phyloP scores from a whole-genome alignment of 2,329 filamentous ascomycete genomes.

The Tolypocladium cylindrosporum region DNA sequence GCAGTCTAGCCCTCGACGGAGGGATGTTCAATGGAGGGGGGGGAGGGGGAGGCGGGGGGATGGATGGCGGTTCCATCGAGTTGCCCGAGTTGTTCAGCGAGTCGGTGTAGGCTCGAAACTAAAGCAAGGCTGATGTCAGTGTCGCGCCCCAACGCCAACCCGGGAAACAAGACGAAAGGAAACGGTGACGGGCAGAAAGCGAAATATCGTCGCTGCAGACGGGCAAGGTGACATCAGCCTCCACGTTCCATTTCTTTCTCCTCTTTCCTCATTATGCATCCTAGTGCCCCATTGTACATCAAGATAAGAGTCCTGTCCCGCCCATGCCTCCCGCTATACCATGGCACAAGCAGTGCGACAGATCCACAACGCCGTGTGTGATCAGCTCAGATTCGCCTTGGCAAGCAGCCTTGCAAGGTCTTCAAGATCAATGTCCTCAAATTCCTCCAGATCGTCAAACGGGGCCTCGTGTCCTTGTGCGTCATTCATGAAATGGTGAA shows the following conservation, averaged over 20 bases:
- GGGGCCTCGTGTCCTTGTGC: neutral
- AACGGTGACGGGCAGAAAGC: conserved; percentile 2
- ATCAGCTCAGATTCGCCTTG: conserved; percentile 1
- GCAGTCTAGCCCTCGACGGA: conserved; percentile 78
- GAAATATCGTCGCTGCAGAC: neutral
- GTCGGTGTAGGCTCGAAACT: conserved; percentile 53
- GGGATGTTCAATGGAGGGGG: conserved; percentile 74
- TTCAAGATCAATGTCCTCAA: conserved; percentile 17
- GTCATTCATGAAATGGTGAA: conserved; percentile 1
- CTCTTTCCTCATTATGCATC: neutral
- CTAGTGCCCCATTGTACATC: conserved; percentile 1
- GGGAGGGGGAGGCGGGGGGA: conserved; percentile 54
- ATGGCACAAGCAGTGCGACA: neutral
- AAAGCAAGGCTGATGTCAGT: conserved; percentile 8
- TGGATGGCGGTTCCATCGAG: conserved; percentile 46
- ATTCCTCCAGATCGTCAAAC: conserved; percentile 15
- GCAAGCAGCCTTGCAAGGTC: conserved; percentile 15
- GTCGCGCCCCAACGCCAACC: neutral
- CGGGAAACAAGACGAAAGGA: conserved; percentile 6
- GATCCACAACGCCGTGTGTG: neutral
- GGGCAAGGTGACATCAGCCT: neutral
- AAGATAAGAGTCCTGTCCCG: neutral
- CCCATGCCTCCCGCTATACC: neutral
- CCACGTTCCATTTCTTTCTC: neutral
- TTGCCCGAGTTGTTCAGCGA: conserved; percentile 35